Percentiles rank a stretch among this genome's conserved stretches.
These are phyloP conservation scores for Leccinum ochraceum DNA, from an alignment of 768 basidiomycete species.

Conservation along the genomic window DNA sequence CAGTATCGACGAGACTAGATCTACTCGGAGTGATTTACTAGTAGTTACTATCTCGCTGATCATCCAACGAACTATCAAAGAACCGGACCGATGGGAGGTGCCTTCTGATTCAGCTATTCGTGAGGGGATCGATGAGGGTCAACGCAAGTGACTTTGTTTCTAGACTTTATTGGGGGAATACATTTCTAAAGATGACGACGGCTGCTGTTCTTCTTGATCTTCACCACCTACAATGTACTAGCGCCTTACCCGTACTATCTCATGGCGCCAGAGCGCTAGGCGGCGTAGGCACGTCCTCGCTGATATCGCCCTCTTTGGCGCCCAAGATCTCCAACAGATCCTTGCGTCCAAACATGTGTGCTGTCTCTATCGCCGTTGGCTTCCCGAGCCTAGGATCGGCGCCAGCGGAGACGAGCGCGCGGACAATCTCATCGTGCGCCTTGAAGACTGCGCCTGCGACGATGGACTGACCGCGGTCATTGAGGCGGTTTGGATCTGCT, in stretches of 20 bases:
- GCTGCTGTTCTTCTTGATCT: neutral
- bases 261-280: constrained; percentile 12
- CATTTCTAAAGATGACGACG: neutral
- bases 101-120: constrained; percentile 1
- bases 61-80: too few species aligned
- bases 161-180: neutral
- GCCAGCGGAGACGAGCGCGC: constrained; percentile 46
- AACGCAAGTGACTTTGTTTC: neutral
- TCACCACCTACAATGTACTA: neutral
- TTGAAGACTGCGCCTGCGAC: constrained; percentile 82
- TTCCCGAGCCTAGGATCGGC: constrained; percentile 67
- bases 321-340: constrained; percentile 59
- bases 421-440: constrained; percentile 61
- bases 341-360: constrained; percentile 63
- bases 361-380: constrained; percentile 69
- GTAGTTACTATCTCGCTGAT: too few species aligned
- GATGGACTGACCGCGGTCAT: constrained; percentile 72
- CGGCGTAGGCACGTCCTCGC: constrained; percentile 33
- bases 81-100: neutral
- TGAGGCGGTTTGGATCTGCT: constrained; percentile 67
- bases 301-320: constrained; percentile 53
- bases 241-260: neutral
- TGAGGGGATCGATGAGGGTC: neutral
- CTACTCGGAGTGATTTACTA: too few species aligned
- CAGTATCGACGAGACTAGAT: too few species aligned